These are phyloP conservation scores for Collybiopsis confluens DNA, from an alignment of 768 basidiomycete genomes.

Conservation along the genomic window DNA sequence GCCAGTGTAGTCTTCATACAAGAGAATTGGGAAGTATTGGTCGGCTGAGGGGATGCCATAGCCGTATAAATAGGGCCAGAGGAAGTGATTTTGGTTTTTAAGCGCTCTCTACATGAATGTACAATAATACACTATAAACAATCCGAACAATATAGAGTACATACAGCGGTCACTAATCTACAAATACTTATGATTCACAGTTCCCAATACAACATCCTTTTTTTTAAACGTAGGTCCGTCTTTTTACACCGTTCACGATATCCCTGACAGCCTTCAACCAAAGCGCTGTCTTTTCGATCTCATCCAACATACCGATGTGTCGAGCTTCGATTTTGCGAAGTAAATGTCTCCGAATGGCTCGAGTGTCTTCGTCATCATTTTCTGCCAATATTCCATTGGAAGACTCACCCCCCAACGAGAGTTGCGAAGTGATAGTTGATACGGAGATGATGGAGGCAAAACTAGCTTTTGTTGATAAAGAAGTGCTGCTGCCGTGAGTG, in stretches of 20 bases:
- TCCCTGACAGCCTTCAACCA: slow-evolving; percentile 68
- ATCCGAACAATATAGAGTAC: slow-evolving; percentile 4
- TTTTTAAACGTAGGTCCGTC: slow-evolving; percentile 32
- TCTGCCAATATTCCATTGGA: slow-evolving; percentile 46
- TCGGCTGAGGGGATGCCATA: neutral
- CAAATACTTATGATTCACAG: slow-evolving; percentile 2
- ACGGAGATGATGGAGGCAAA: slow-evolving; percentile 38
- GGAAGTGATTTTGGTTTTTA: no score
- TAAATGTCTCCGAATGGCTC: slow-evolving; percentile 57
- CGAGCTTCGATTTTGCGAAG: slow-evolving; percentile 61
- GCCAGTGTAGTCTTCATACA: neutral
- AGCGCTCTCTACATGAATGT: no score
- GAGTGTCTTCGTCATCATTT: slow-evolving; percentile 61
- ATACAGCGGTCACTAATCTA: neutral
- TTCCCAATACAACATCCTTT: neutral
- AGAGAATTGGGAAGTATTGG: neutral
- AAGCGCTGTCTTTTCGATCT: slow-evolving; percentile 52
- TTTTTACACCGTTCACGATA: slow-evolving; percentile 53
- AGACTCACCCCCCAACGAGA: slow-evolving; percentile 36
- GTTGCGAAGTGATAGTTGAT: slow-evolving; percentile 36
- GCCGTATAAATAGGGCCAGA: neutral
- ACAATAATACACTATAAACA: slow-evolving; percentile 1
- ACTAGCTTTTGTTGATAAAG: slow-evolving; percentile 36
- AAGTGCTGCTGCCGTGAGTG: slow-evolving; percentile 12
- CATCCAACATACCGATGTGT: slow-evolving; percentile 52